Percentiles rank a stretch among this genome's conserved stretches.
Conservation (phyloP, 2,329 filamentous ascomycete genomes). For the Cercospora sojina region DNA sequence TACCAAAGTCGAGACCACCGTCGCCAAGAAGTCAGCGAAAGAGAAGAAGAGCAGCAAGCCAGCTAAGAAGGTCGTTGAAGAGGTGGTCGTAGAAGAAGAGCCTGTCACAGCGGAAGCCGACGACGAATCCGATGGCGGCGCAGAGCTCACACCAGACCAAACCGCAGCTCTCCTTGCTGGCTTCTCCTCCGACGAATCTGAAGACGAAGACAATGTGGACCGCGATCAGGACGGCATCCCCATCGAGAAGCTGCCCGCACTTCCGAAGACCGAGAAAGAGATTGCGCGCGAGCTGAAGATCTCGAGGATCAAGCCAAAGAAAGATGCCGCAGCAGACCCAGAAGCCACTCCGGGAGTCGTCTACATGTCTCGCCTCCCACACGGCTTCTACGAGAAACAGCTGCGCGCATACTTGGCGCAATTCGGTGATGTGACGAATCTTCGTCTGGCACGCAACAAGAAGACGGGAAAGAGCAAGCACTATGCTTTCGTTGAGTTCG, state of each 20-base stretch:
- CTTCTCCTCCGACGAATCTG: constrained; percentile 50
- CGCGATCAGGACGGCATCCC: constrained; percentile 42
- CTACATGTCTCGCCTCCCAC: constrained; percentile 86
- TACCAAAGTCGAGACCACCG: constrained; percentile 17
- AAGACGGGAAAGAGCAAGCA: constrained; percentile 89
- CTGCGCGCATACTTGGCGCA: constrained; percentile 93
- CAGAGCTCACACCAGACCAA: constrained; percentile 45
- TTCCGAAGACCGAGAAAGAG: constrained; percentile 34
- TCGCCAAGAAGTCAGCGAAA: constrained; percentile 16
- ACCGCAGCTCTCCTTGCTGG: constrained; percentile 53
- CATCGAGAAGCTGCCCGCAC: constrained; percentile 39
- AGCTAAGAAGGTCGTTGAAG: constrained; percentile 25
- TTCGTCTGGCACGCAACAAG: constrained; percentile 87
- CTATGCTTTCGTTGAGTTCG: constrained; percentile 92
- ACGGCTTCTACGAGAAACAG: constrained; percentile 96
- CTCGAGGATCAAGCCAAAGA: constrained; percentile 47
- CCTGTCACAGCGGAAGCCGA: constrained; percentile 26
- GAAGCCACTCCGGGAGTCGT: constrained; percentile 70
- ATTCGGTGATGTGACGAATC: constrained; percentile 76
- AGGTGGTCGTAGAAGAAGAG: constrained; percentile 22
- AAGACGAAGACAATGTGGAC: constrained; percentile 38
- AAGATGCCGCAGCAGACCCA: constrained; percentile 41
- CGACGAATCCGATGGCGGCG: constrained; percentile 33
- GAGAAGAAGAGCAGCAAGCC: constrained; percentile 18
- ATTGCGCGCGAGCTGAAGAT: constrained; percentile 18